Conservation (phyloP, 352 stramenopile genomes). For the Phytophthora boehmeriae region DNA sequence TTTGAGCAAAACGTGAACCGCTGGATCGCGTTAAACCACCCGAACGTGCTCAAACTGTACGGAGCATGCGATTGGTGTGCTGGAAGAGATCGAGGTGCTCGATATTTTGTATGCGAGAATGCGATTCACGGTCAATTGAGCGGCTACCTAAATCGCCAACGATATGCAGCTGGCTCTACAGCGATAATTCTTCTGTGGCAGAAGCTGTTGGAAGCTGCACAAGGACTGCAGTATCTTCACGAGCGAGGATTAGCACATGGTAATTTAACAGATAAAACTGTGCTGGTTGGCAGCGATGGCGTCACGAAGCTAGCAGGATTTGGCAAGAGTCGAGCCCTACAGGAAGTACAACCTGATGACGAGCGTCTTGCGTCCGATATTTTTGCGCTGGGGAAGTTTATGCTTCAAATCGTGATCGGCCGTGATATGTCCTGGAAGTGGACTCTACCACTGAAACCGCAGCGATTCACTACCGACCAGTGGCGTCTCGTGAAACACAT, state of each 20-base stretch:
- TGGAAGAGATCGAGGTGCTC: not conserved
- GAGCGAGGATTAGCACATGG: slow-evolving; percentile 22
- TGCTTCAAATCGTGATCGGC: slow-evolving; percentile 17
- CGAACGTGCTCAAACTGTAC: slow-evolving; percentile 32
- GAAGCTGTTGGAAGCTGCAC: slow-evolving; percentile 30
- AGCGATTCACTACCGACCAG: slow-evolving; percentile 18
- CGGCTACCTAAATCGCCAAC: slow-evolving; percentile 16
- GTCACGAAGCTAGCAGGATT: slow-evolving; percentile 17
- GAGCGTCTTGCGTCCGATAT: slow-evolving; percentile 9
- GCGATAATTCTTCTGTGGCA: slow-evolving; percentile 11
- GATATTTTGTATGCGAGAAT: slow-evolving; percentile 35
- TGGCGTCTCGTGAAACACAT: slow-evolving; percentile 23
- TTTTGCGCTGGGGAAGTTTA: slow-evolving; percentile 20
- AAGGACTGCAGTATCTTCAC: slow-evolving; percentile 34
- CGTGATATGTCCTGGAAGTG: not conserved
- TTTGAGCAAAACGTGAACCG: slow-evolving; percentile 5
- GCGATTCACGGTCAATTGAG: slow-evolving; percentile 20
- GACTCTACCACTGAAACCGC: slow-evolving; percentile 1
- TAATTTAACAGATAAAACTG: slow-evolving; percentile 20
- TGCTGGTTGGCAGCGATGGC: slow-evolving; percentile 27
- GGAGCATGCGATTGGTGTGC: slow-evolving; percentile 12
- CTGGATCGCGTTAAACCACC: slow-evolving; percentile 28
- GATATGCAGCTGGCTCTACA: not conserved
- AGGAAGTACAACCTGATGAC: not conserved
- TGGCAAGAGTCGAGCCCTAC: not conserved